A percentile compares a stretch with the other conserved stretches of the same genome.
phyloP scores from a whole-genome alignment of 2,329 filamentous ascomycete species.

The Aureobasidium sp. region DNA sequence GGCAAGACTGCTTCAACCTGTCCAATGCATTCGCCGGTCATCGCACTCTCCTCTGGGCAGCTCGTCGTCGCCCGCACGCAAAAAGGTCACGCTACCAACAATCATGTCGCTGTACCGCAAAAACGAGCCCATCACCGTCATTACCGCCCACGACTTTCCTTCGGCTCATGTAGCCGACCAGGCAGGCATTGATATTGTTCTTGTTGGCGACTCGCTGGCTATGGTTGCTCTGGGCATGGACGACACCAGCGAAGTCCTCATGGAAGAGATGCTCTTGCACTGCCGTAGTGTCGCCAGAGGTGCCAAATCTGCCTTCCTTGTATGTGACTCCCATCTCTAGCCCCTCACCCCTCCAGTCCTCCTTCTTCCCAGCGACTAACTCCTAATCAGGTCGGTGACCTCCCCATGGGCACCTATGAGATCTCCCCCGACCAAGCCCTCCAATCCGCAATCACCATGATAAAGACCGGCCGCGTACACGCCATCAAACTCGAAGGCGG shows the following conservation, averaged over 20 bases:
- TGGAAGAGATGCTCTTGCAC: slow-evolving; percentile 95
- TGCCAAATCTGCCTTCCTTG: slow-evolving; percentile 72
- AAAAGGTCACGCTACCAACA: slow-evolving; percentile 79
- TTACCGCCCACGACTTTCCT: slow-evolving; percentile 96
- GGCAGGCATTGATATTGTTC: slow-evolving; percentile 83
- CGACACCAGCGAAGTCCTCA: slow-evolving; percentile 79
- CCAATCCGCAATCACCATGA: slow-evolving; percentile 71
- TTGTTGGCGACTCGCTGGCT: slow-evolving; percentile 81
- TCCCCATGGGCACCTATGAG: slow-evolving; percentile 97
- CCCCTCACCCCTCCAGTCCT: too few relatives aligned
- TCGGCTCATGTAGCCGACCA: slow-evolving; percentile 83
- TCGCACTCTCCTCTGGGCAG: slow-evolving; percentile 77
- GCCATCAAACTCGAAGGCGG: slow-evolving; percentile 90
- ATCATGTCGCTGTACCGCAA: slow-evolving; percentile 66
- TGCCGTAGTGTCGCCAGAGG: slow-evolving; percentile 83
- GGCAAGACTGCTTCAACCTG: neutral
- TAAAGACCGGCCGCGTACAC: slow-evolving; percentile 87
- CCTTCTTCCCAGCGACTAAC: too few relatives aligned
- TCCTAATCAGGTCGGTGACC: slow-evolving; percentile 62
- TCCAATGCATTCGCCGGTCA: slow-evolving; percentile 42
- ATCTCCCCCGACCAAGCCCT: slow-evolving; percentile 79
- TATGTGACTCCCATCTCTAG: slow-evolving; percentile 35
- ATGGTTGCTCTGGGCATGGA: slow-evolving; percentile 97
- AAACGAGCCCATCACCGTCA: slow-evolving; percentile 81
- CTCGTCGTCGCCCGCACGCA: slow-evolving; percentile 48